These are phyloP conservation scores for Ogataea corticis DNA, from an alignment of 805 yeast genomes.

Conservation along the genomic window DNA sequence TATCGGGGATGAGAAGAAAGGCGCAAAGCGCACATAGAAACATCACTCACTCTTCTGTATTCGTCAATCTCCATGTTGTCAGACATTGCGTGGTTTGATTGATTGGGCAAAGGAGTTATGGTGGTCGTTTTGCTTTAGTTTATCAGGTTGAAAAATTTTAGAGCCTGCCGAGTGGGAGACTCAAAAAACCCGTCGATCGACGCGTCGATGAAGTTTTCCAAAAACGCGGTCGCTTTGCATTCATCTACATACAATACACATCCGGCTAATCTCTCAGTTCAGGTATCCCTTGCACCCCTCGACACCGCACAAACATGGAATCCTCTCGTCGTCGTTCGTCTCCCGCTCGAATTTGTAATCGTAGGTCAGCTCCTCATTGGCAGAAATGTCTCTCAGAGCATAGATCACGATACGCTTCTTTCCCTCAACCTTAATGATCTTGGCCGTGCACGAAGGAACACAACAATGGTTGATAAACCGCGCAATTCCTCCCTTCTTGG, in stretches of 20 bases:
- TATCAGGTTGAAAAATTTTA: slow-evolving; percentile 11
- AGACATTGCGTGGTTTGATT: slow-evolving; percentile 37
- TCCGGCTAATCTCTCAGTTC: slow-evolving; percentile 50
- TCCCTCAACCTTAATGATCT: slow-evolving; percentile 93
- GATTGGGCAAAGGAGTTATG: not conserved
- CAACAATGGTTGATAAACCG: slow-evolving; percentile 97
- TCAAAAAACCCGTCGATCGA: slow-evolving; percentile 9
- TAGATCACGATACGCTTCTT: slow-evolving; percentile 91
- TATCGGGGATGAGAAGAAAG: not conserved
- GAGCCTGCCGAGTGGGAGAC: not conserved
- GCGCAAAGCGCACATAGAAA: not conserved
- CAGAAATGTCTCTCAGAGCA: slow-evolving; percentile 82
- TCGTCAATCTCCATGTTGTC: slow-evolving; percentile 66
- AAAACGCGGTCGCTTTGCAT: not conserved
- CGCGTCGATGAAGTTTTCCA: not conserved
- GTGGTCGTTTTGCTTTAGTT: not conserved
- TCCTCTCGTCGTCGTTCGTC: slow-evolving; percentile 81
- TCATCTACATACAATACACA: not conserved
- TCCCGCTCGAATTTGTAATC: slow-evolving; percentile 95
- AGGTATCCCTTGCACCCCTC: slow-evolving; percentile 90
- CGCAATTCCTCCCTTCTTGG: slow-evolving; percentile 96
- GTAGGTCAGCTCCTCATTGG: slow-evolving; percentile 91
- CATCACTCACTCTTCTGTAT: slow-evolving; percentile 55
- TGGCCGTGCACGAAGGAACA: slow-evolving; percentile 96
- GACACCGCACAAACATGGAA: slow-evolving; percentile 93